Conservation (phyloP, 2,329 filamentous ascomycete genomes). For the Scedosporium dehoogii region DNA sequence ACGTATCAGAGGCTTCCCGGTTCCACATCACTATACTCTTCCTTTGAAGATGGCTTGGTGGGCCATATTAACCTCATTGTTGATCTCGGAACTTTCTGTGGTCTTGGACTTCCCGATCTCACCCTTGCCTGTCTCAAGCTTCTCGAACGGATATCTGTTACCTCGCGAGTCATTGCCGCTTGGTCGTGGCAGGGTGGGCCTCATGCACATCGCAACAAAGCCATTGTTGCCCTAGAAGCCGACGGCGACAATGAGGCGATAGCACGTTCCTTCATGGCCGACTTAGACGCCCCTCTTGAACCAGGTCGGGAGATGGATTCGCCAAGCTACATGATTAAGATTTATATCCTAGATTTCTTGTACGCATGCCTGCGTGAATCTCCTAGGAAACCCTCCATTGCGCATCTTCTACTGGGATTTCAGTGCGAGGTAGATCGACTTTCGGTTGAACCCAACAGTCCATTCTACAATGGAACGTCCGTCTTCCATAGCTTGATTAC, state of each 20-base stretch:
- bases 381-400: constrained; percentile 72
- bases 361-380: constrained; percentile 68
- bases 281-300: constrained; percentile 62
- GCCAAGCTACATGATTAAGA: constrained; percentile 70
- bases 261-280: constrained; percentile 58
- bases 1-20: constrained; percentile 41
- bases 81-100: constrained; percentile 77
- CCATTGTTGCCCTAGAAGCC: constrained; percentile 78
- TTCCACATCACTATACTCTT: constrained; percentile 55
- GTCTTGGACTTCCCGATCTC: constrained; percentile 70
- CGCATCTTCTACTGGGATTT: constrained; percentile 85
- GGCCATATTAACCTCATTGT: constrained; percentile 71
- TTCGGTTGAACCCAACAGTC: constrained; percentile 54
- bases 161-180: constrained; percentile 65
- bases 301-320: constrained; percentile 59
- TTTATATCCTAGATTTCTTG: constrained; percentile 77
- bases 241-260: constrained; percentile 75
- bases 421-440: constrained; percentile 63
- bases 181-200: constrained; percentile 32
- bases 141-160: constrained; percentile 77
- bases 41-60: constrained; percentile 84
- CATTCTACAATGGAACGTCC: constrained; percentile 63
- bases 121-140: constrained; percentile 73
- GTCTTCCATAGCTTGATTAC: constrained; percentile 75
- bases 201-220: constrained; percentile 59